Base-by-base conservation (phyloP, 2,329 filamentous ascomycete genomes). In the Huntiella moniliformis region DNA sequence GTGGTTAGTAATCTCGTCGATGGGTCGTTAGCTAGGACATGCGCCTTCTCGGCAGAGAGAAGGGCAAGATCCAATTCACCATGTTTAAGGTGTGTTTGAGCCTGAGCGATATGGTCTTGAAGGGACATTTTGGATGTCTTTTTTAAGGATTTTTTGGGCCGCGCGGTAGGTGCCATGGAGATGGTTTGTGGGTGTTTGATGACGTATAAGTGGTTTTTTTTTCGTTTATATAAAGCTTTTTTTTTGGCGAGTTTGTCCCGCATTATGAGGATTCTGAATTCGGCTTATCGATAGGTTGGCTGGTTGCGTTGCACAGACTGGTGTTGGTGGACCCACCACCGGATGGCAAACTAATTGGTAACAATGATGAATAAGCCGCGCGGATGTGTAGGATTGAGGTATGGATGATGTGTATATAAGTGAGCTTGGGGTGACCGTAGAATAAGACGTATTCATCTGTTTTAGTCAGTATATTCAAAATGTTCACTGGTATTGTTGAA, bases 401-500 rank as follows among this genome's bases (percentile, higher is more conserved):
- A 42, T 42, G 7, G 11, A 32, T 35, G 34, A 42, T 5, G 31
- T 34, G 7, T 13, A 13, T 16, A 42, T 36, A 36, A 36, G 34
- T 28, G 2, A 15, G 22, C 10, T 28, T 3, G 2, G 5, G 22
- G 10, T 7, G 22, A 28, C 6, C 7, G 3, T 8, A 28, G 22
- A 28, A 28, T 28, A 2, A 28, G 22, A 28, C 5, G n/a, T 28
- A 5, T 28, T 28, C 6, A 28, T 17, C 12, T 38, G 12, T 16
- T 13, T 13, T 16, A n/a, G 34, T 12, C 11, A 13, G 12, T 32
- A 33, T 22, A 11, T 5, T 36, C 44, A 52, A 38, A 17, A 96
- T 98, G 91, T 96, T 98, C 59, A 96, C 91, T 48, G 91, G 91
- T 54, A 82, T 94, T 51, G 83, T 94, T 46, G 86, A 94, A 65